Evolutionary conservation across 441 rosid genomes (phyloP), one percentile per base, ranked within the genome.

Genomic region (Croton setiger): DNA sequence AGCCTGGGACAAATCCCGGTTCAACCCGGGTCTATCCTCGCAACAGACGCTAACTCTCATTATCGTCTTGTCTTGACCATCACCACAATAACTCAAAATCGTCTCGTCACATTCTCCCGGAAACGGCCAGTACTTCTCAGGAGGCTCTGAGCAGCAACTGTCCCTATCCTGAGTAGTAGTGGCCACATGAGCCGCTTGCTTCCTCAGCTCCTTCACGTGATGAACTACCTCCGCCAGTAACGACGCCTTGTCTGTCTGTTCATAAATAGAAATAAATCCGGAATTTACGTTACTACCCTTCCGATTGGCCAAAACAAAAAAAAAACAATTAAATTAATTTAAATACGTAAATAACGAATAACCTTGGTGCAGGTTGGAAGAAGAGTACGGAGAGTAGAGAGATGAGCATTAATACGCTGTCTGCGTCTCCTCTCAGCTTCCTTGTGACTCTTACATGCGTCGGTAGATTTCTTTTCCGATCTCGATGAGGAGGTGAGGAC

Each of bases 201-300:
- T 71, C 53, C 77, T 75, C 60, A 88, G 75, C 74, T 88, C 91
- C 79, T 64, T 86, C 79, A 89, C 81, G 76, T 81, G 91, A 60
- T 77, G 89, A 54, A 92, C 91, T 74, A 88, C 97, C 78, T 92
- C 92, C 47, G 96, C 96, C 20, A 92, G 82, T 85, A 92, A 78
- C 47, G 97, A 83, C 54, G 97, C 97, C 81, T 92, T 92, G 80
- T 92, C 96, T 55, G 88, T 89, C 97, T 89, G 78, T 48, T 23
- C 2, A 17, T 21, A 23, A 27, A 43, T 23, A 61, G 33, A 20
- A 9, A 3, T 37, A 10, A 52, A 14, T 5, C 11, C 7, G 9
- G 6, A 45, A 49, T 39, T 21, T 27, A 51, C 55, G 0, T 61
- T 0, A 65, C 36, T 48, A 15, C 2, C 36, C 60, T 36, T 35